Conservation (phyloP, 768 basidiomycete genomes). For the Hericium erinaceus region DNA sequence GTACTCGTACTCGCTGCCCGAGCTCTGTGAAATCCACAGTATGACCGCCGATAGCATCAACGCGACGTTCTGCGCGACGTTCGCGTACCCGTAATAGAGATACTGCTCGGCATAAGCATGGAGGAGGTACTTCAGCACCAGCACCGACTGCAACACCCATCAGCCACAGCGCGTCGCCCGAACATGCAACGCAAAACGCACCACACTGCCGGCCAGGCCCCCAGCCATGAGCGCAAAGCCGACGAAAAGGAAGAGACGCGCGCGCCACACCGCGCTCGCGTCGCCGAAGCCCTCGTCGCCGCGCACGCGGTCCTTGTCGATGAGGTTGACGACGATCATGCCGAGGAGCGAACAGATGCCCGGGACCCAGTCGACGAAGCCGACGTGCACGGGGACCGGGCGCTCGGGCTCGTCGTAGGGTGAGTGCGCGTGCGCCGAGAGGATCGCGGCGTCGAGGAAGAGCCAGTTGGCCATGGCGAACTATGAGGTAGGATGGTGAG, state of each 20-base stretch:
- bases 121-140: slow-evolving; percentile 86
- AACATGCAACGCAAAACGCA: slow-evolving; percentile 32
- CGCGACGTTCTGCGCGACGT: slow-evolving; percentile 87
- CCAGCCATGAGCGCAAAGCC: slow-evolving; percentile 98
- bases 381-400: slow-evolving; percentile 69
- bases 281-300: slow-evolving; percentile 78
- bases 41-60: slow-evolving; percentile 81
- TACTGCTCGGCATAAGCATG: slow-evolving; percentile 63
- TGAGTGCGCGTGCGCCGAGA: slow-evolving; percentile 77
- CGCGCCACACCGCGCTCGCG: slow-evolving; percentile 82
- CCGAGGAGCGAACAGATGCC: slow-evolving; percentile 90
- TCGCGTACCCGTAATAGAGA: slow-evolving; percentile 88
- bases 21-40: slow-evolving; percentile 87
- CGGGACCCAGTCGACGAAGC: slow-evolving; percentile 96
- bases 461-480: slow-evolving; percentile 94
- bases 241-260: slow-evolving; percentile 82
- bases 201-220: slow-evolving; percentile 93
- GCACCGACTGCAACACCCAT: slow-evolving; percentile 49
- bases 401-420: slow-evolving; percentile 65
- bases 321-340: slow-evolving; percentile 85
- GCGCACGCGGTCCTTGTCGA: slow-evolving; percentile 85
- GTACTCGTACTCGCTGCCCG: slow-evolving; percentile 87
- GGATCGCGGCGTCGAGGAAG: slow-evolving; percentile 86
- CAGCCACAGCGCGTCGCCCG: neutral
- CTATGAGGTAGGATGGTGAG: slow-evolving; percentile 28